Evolutionary conservation across 2,329 filamentous ascomycete genomes (phyloP).

Genomic region (Chalaropsis thielavioides): DNA sequence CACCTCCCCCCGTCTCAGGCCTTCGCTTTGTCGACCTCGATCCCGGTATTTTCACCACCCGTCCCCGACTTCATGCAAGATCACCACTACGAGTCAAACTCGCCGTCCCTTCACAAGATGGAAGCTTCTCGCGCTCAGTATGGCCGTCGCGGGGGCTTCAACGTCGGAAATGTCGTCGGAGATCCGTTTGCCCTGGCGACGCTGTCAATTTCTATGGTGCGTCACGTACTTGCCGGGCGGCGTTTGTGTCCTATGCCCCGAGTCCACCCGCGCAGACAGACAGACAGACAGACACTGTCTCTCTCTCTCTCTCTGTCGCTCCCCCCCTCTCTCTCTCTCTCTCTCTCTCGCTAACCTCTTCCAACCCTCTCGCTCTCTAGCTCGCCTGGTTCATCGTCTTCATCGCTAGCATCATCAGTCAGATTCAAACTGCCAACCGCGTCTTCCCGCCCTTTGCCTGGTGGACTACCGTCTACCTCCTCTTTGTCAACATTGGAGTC

Average conservation of each 20-base stretch:
- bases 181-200: slow-evolving; percentile 94
- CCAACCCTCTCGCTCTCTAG: slow-evolving; percentile 36
- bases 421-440: slow-evolving; percentile 25
- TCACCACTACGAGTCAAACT: slow-evolving; percentile 52
- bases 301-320: background rate
- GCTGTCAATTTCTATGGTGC: slow-evolving; percentile 76
- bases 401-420: slow-evolving; percentile 51
- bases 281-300: background rate
- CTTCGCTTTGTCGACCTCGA: background rate
- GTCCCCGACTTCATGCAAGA: slow-evolving; percentile 43
- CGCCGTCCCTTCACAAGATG: slow-evolving; percentile 69
- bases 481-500: slow-evolving; percentile 68
- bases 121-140: slow-evolving; percentile 49
- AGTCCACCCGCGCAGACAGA: too few relatives aligned
- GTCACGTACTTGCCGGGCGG: slow-evolving; percentile 24
- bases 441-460: slow-evolving; percentile 75
- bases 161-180: slow-evolving; percentile 77
- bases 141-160: slow-evolving; percentile 48
- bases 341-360: background rate
- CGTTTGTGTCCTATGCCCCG: slow-evolving; percentile 20
- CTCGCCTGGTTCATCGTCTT: slow-evolving; percentile 92
- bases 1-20: too few relatives aligned
- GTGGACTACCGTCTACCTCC: slow-evolving; percentile 79
- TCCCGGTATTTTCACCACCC: background rate
- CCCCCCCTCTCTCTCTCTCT: background rate